These are phyloP conservation scores for Pilatotrama ljubarskyi DNA, from an alignment of 768 basidiomycete genomes.

Conservation along the genomic window DNA sequence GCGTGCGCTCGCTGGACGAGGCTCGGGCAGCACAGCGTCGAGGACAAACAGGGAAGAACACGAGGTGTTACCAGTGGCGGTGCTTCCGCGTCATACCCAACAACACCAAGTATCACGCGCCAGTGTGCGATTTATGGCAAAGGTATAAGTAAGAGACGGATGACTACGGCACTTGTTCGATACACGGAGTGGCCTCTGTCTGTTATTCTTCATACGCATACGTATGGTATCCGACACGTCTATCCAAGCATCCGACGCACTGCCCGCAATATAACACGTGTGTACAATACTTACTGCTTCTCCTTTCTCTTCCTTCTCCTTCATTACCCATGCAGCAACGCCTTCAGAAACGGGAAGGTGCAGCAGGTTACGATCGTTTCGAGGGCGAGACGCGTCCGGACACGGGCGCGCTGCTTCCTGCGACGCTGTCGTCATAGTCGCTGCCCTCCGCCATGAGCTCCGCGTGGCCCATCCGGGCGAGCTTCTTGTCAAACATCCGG, in stretches of 20 bases:
- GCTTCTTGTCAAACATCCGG: slow-evolving; percentile 84
- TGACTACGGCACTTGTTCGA: not conserved
- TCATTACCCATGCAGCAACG: not conserved
- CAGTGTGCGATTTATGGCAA: too few species aligned
- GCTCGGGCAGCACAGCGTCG: not conserved
- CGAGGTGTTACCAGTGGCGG: not conserved
- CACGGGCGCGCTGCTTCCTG: slow-evolving; percentile 14
- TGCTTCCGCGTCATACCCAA: not conserved
- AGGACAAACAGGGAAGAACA: not conserved
- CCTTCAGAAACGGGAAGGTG: not conserved
- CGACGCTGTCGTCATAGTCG: slow-evolving; percentile 33
- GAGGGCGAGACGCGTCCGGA: slow-evolving; percentile 19
- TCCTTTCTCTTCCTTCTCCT: not conserved
- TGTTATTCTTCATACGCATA: not conserved
- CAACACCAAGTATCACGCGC: too few species aligned
- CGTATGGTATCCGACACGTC: slow-evolving; percentile 1
- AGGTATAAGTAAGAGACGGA: not conserved
- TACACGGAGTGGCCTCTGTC: not conserved
- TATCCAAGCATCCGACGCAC: slow-evolving; percentile 4
- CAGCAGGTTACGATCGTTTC: not conserved
- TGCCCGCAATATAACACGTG: slow-evolving; percentile 9
- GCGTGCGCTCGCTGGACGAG: too few species aligned
- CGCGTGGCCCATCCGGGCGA: slow-evolving; percentile 82
- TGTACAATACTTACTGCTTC: slow-evolving; percentile 11
- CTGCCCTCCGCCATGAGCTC: slow-evolving; percentile 65